Evolutionary conservation across 192 early-diverging fungal species (phyloP), one percentile per base, ranked within the genome.

Genomic region (Paraglomus occultum): DNA sequence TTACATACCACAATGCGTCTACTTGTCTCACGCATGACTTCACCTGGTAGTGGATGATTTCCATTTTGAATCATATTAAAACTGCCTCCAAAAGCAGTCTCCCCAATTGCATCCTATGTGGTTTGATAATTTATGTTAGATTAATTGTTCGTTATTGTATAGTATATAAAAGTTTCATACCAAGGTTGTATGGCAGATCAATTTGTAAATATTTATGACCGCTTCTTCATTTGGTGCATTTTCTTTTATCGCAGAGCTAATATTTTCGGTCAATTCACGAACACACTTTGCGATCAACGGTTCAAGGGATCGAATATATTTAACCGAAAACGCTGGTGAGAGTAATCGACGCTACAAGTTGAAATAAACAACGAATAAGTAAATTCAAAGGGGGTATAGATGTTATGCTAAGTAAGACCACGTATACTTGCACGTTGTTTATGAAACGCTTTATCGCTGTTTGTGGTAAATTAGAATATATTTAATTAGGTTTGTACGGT

Each of bases 261-360:
- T 60, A 43, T 73, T 74, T 8, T 63, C 12, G 5, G 78, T 53
- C n/a, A 85, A 15, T 9, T 64, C 54, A 10, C 71, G 51, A 15
- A 74, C 66, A 46, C 69, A 74, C 0, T 54, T 64, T 7, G 59
- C 22, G 67, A 86, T 78, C 14, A 80, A 70, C 6, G 67, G 72
- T 23, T 86, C 85, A 9, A 86, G 45, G 0, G 78, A 76, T 6
- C 76, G 61, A 2, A 86, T 67, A 51, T 86, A 77, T 31, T 79
- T 79, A n/a, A 85, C 53, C 14, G 81, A 79, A 63, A 86, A 86
- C 11, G 85, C 83, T 1, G 85, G 85, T 12, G 85, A 74, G 10
- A 86, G 69, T 17, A 79, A 52, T 18, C 80, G 76, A 60, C 85
- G 65, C 83, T 84, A 80, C n/a, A 31, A 71, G 7, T 42, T 18